Evolutionary conservation across 495 filamentous ascomycete genomes (phyloP).

Genomic region (Cudoniella acicularis): DNA sequence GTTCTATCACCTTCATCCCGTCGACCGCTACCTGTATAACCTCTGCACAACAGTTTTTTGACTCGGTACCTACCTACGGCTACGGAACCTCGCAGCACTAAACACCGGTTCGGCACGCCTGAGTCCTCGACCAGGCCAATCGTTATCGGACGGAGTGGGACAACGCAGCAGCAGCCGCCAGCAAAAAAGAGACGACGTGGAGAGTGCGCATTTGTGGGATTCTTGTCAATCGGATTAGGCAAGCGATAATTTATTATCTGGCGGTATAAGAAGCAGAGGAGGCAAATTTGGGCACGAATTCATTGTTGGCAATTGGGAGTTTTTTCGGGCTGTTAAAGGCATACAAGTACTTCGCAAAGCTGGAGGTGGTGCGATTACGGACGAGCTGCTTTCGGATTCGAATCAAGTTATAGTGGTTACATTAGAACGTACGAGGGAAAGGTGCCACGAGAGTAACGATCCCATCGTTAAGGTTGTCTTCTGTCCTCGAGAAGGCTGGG

Average conservation of each 20-base stretch:
- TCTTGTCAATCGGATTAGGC: background rate
- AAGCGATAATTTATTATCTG: background rate
- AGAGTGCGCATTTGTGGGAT: background rate
- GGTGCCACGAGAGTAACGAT: background rate
- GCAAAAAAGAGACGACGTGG: too few species aligned
- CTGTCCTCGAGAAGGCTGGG: background rate
- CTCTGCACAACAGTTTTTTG: background rate
- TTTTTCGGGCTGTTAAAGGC: too few species aligned
- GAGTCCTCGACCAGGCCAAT: too few species aligned
- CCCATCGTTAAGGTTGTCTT: background rate
- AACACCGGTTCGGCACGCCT: background rate
- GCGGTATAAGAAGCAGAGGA: background rate
- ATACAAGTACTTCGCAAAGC: too few species aligned
- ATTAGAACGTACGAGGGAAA: background rate
- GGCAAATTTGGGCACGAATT: background rate
- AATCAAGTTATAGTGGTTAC: background rate
- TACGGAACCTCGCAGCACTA: background rate
- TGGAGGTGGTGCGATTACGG: too few species aligned
- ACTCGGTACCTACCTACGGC: too few species aligned
- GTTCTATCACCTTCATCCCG: background rate
- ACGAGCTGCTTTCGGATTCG: background rate
- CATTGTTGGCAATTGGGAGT: background rate
- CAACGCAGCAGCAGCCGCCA: background rate
- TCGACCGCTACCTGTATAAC: background rate
- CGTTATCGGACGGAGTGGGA: background rate